Evolutionary conservation across 768 basidiomycete species (phyloP).

Genomic region (Neoboletus magnificus): DNA sequence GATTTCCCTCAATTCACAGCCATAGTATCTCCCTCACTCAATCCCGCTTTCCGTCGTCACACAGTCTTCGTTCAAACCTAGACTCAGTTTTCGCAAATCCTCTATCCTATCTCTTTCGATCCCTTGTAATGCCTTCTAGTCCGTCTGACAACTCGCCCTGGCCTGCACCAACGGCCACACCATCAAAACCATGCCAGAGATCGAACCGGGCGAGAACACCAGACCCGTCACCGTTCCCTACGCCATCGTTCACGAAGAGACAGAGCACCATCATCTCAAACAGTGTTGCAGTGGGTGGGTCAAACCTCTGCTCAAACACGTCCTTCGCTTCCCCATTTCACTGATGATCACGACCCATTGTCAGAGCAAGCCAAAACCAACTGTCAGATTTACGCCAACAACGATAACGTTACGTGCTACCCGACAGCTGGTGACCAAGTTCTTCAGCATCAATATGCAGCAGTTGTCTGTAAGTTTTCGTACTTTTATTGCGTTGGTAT

Average conservation of each 20-base stretch:
- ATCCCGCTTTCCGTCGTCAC: constrained; percentile 20
- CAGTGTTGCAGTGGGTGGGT: constrained; percentile 25
- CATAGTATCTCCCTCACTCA: constrained; percentile 29
- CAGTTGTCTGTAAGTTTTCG: constrained; percentile 70
- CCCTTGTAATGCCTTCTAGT: constrained; percentile 36
- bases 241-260: constrained; percentile 13
- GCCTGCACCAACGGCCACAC: constrained; percentile 42
- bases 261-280: constrained; percentile 29
- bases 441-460: constrained; percentile 70
- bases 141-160: constrained; percentile 37
- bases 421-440: constrained; percentile 55
- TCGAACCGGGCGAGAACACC: constrained; percentile 34
- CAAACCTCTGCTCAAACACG: constrained; percentile 3
- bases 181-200: constrained; percentile 29
- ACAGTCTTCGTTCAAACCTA: constrained; percentile 22
- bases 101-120: constrained; percentile 24
- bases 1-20: constrained; percentile 12
- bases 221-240: constrained; percentile 24
- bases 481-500: constrained; percentile 8
- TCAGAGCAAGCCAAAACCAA: constrained; percentile 39
- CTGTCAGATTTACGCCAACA: constrained; percentile 60
- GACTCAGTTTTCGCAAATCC: constrained; percentile 14
- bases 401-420: constrained; percentile 75
- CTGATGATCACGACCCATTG: constrained; percentile 9
- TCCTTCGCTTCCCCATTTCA: constrained; percentile 3